phyloP scores from a whole-genome alignment of 2,329 filamentous ascomycete species.

The Neurospora sp. region DNA sequence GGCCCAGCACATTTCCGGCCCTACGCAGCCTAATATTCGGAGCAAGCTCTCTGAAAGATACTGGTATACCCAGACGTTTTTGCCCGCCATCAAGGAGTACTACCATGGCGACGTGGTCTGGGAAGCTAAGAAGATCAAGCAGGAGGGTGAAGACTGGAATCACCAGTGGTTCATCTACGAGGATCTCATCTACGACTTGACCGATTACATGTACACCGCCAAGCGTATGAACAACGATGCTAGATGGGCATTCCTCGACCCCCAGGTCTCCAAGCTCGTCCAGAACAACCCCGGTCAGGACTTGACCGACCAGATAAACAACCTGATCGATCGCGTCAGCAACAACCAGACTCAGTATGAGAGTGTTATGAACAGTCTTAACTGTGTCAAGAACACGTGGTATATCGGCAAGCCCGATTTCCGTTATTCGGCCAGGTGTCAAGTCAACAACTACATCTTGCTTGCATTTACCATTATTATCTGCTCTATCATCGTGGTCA shows the following conservation, averaged over 20 bases:
- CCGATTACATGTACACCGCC: slow-evolving; percentile 79
- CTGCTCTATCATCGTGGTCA: slow-evolving; percentile 68
- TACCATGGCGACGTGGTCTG: slow-evolving; percentile 83
- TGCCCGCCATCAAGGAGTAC: slow-evolving; percentile 72
- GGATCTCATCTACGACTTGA: slow-evolving; percentile 75
- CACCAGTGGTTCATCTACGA: slow-evolving; percentile 76
- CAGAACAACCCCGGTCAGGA: slow-evolving; percentile 70
- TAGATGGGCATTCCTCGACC: slow-evolving; percentile 63
- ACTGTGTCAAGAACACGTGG: slow-evolving; percentile 76
- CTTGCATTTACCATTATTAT: slow-evolving; percentile 80
- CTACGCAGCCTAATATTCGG: slow-evolving; percentile 40
- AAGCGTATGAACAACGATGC: slow-evolving; percentile 43
- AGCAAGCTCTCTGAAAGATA: slow-evolving; percentile 50
- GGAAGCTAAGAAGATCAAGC: slow-evolving; percentile 46
- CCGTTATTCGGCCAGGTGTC: slow-evolving; percentile 63
- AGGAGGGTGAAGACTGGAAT: slow-evolving; percentile 55
- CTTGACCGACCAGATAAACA: slow-evolving; percentile 57
- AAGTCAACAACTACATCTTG: slow-evolving; percentile 85
- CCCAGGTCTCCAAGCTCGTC: slow-evolving; percentile 56
- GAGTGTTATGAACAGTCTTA: slow-evolving; percentile 55
- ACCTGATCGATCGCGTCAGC: slow-evolving; percentile 35
- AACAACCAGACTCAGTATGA: slow-evolving; percentile 41
- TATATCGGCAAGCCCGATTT: slow-evolving; percentile 81
- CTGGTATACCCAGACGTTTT: slow-evolving; percentile 72
- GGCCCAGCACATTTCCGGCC: slow-evolving; percentile 64